Evolutionary conservation across 257 asterid species (phyloP), one percentile per base, ranked within the genome.

Genomic region (Lycium barbarum): DNA sequence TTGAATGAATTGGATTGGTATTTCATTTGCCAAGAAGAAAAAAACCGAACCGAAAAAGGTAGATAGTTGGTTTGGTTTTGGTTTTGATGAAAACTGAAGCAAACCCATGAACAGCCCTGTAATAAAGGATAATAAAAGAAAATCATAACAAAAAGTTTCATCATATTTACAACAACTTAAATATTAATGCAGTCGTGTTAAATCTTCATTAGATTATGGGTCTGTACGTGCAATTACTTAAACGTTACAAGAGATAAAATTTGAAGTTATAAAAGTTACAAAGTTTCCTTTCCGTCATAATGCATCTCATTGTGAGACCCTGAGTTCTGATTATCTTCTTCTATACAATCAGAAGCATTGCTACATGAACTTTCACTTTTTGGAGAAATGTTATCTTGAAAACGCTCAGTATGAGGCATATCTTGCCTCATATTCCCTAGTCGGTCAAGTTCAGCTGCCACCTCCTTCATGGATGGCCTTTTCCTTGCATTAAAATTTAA

Each of bases 381-480:
- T 51, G 9, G 47, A 1, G 26, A 76, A 26, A 51, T 7, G 82
- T 53, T 14, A 53, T 76, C 82, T 76, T 76, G 82, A 51, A 26
- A 76, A 53, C 63, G 33, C 33, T 76, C 47, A 26, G 0, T 7
- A 76, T 33, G 47, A 76, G 65, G 63, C 40, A 76, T 7, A 76
- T 26, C 63, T 53, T 51, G 63, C 82, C 82, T 53, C 82, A 1
- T 33, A 72, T 84, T 88, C 45, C 85, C 86, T 58, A 85, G 43
- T 14, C 47, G 80, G 0, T 90, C 91, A 14, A 90, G 87, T 68
- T 87, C 90, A 17, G 87, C 87, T 59, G 91, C 88, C 38, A 85
- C 43, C 22, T 49, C 81, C 87, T 84, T 87, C 90, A 90, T 90
- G 79, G 54, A 18, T 66, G 91, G 92, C 85, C 91, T 81, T 78